Conservation (phyloP, 352 stramenopile species). For the Aphanomyces stellatus region DNA sequence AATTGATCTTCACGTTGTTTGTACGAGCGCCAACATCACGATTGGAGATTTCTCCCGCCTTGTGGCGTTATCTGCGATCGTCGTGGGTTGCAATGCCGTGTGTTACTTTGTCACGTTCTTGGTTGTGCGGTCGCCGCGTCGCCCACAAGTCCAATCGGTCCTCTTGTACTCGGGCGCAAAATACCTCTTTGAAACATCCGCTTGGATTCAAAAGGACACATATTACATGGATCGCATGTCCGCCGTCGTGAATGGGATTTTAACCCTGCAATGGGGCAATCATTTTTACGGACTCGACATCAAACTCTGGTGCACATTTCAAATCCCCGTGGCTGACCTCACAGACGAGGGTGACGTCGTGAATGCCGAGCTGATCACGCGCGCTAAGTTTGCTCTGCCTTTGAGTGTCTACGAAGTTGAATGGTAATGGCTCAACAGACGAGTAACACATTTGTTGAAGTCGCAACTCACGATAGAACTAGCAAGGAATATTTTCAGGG, state of each 20-base stretch:
- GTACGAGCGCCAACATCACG: background rate
- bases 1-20: background rate
- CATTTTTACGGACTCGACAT: slow-evolving; percentile 10
- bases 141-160: background rate
- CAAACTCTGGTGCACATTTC: slow-evolving; percentile 10
- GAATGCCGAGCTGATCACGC: no score
- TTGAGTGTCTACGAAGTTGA: background rate
- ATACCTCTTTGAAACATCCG: background rate
- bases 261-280: background rate
- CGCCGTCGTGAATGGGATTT: slow-evolving; percentile 1
- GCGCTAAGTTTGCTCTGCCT: background rate
- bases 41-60: background rate
- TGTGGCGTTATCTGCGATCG: background rate
- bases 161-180: slow-evolving; percentile 1
- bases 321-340: background rate
- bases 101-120: background rate
- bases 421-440: no score
- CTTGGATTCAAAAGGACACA: background rate
- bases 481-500: no score
- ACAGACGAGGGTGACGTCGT: no score
- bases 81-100: background rate
- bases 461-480: no score
- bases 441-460: no score
- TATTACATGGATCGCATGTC: slow-evolving; percentile 11
- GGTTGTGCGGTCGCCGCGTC: background rate